Base-by-base conservation (phyloP, 164 flowering plant species). In the Vitis cinerea region DNA sequence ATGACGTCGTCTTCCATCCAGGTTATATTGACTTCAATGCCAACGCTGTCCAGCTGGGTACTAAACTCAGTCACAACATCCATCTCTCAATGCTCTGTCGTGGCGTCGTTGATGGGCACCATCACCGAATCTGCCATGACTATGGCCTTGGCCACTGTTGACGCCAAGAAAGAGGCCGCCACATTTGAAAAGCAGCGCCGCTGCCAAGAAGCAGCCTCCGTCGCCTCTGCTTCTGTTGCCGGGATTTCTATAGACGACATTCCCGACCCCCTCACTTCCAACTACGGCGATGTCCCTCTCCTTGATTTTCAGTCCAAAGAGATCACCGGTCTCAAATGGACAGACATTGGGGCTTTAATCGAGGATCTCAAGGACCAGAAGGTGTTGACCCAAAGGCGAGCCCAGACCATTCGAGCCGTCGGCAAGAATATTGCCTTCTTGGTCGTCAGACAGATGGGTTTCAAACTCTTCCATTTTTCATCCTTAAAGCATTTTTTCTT, bases 1-100 rank as follows among this genome's bases (percentile, higher is more conserved):
- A 94, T 16, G 99, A 94, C 72, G 87, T 94, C 11, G 92, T 94
- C 74, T 84, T 94, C 73, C 97, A 88, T 49, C 98, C 98, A 16
- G 84, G 81, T 76, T 94, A 86, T 87, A 94, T 94, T 64, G 97
- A 91, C 72, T 94, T 94, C 81, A 86, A 95, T 0, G 77, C 91
- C 16, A 97, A 94, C 17, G 70, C 89, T 5, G 97, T 94, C 61
- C 64, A 78, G 9, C 86, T 94, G 57, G 16, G 81, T 67, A 80
- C 97, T 31, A 82, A 83, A 23, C 91, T 92, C 74, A 81, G 86
- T 49, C 85, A 87, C 61, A 87, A 85, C 73, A 63, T 94, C 67
- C 37, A 69, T 3, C 90, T 94, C n/a, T 79, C 94, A 2, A 78
- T 79, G 48, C 99, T 97, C 0, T 85, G 90, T 19, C 63, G 92